Evolutionary conservation across 495 filamentous ascomycete genomes (phyloP).

Genomic region (Xylaria acuta): DNA sequence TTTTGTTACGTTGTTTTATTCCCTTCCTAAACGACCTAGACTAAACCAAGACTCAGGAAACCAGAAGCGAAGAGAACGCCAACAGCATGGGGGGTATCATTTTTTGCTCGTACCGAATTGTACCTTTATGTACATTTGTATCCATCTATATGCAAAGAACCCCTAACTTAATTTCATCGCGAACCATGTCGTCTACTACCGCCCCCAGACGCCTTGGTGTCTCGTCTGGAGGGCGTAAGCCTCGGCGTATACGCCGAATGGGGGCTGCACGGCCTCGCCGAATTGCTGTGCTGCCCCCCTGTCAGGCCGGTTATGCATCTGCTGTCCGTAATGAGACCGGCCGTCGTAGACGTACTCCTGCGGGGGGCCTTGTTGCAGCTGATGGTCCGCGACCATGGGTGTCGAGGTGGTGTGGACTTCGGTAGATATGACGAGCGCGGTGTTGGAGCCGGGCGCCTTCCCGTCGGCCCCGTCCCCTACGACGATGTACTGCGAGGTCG

Average conservation of each 20-base stretch:
- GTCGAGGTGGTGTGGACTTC: constrained; percentile 22
- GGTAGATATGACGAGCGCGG: constrained; percentile 14
- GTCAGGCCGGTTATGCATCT: background rate
- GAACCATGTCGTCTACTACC: background rate
- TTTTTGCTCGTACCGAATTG: background rate
- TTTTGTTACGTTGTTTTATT: background rate
- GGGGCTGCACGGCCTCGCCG: background rate
- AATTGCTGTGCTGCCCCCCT: background rate
- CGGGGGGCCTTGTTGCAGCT: background rate
- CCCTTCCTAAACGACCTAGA: background rate
- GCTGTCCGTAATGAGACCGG: background rate
- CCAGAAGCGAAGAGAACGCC: no score
- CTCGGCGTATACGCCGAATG: constrained; percentile 24
- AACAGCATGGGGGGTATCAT: constrained; percentile 7
- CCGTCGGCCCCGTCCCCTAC: background rate
- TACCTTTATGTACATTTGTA: constrained; percentile 1
- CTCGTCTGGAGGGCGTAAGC: constrained; percentile 13
- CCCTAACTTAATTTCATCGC: background rate
- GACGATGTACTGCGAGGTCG: constrained; percentile 11
- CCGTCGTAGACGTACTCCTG: background rate
- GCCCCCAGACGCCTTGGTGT: background rate
- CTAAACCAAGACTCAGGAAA: background rate
- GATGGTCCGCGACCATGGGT: background rate
- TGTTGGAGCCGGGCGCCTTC: constrained; percentile 3
- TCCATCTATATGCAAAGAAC: constrained; percentile 4